These are phyloP conservation scores for Sparassis latifolia DNA, from an alignment of 1,284 basidiomycete species.

Conservation along the genomic window DNA sequence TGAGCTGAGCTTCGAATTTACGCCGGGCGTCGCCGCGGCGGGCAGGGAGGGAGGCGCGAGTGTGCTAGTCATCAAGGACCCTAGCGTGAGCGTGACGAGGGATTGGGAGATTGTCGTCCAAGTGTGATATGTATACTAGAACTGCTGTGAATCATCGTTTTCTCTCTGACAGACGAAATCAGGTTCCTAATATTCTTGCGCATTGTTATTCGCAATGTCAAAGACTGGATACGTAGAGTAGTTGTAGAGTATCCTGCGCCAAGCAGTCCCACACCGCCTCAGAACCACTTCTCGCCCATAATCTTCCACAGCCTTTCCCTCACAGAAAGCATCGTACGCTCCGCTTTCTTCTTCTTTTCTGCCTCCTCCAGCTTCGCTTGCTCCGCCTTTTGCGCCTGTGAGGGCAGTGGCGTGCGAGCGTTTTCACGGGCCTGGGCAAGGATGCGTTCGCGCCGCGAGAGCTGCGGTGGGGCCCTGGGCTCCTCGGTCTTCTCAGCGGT, in stretches of 20 bases:
- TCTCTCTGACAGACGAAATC: too few species aligned
- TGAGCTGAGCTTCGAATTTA: constrained; percentile 54
- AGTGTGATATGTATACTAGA: constrained; percentile 5
- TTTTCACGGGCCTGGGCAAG: constrained; percentile 22
- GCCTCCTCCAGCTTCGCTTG: constrained; percentile 3
- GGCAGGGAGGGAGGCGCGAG: constrained; percentile 61
- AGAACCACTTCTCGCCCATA: constrained; percentile 17
- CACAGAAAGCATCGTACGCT: constrained; percentile 12
- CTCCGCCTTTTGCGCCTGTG: constrained; percentile 3
- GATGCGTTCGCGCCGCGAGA: constrained; percentile 18
- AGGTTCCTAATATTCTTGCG: too few species aligned
- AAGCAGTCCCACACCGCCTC: background rate
- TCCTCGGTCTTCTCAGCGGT: background rate
- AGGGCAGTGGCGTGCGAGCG: constrained; percentile 19
- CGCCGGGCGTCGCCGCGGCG: constrained; percentile 39
- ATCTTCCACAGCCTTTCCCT: constrained; percentile 21
- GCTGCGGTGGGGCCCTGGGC: background rate
- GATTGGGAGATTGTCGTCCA: constrained; percentile 63
- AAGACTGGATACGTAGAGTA: too few species aligned
- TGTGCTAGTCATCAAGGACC: constrained; percentile 73
- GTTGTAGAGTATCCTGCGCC: too few species aligned
- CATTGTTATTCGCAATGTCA: too few species aligned
- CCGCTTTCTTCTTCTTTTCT: constrained; percentile 6
- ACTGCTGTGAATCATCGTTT: background rate
- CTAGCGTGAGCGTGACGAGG: constrained; percentile 52